Percentiles rank a stretch among this genome's conserved stretches.
These are phyloP conservation scores for Flaveria brownii DNA, from an alignment of 129 eudicot genomes.

Conservation along the genomic window DNA sequence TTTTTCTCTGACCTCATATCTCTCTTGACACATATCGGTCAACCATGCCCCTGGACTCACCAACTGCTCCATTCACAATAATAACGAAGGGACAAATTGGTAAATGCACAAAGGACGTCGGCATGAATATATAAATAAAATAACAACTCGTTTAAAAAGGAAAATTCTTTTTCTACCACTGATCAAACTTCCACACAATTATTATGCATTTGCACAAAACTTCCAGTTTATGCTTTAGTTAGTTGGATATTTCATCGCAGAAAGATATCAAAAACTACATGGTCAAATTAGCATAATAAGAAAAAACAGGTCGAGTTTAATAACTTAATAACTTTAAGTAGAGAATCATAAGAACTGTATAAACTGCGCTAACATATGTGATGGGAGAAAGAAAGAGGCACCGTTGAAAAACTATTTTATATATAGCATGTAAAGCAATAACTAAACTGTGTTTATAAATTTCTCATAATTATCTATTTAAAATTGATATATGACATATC, in stretches of 20 bases:
- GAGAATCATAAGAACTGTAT: too few relatives aligned
- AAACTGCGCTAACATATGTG: too few relatives aligned
- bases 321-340: too few relatives aligned
- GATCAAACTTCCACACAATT: slow-evolving; percentile 6
- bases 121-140: background rate
- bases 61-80: slow-evolving; percentile 46
- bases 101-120: slow-evolving; percentile 4
- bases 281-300: too few relatives aligned
- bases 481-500: too few relatives aligned
- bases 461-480: too few relatives aligned
- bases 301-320: too few relatives aligned
- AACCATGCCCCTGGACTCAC: slow-evolving; percentile 85
- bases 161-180: slow-evolving; percentile 20
- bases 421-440: too few relatives aligned
- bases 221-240: background rate
- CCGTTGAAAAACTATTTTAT: too few relatives aligned
- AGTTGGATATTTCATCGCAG: background rate
- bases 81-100: slow-evolving; percentile 26
- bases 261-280: too few relatives aligned
- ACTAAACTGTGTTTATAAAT: too few relatives aligned
- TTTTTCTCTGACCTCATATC: slow-evolving; percentile 76
- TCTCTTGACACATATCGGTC: slow-evolving; percentile 64
- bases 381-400: too few relatives aligned
- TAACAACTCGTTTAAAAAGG: background rate
- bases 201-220: slow-evolving; percentile 24